Evolutionary conservation across 805 yeast species (phyloP).

Genomic region (Komagataella pseudopastoris): DNA sequence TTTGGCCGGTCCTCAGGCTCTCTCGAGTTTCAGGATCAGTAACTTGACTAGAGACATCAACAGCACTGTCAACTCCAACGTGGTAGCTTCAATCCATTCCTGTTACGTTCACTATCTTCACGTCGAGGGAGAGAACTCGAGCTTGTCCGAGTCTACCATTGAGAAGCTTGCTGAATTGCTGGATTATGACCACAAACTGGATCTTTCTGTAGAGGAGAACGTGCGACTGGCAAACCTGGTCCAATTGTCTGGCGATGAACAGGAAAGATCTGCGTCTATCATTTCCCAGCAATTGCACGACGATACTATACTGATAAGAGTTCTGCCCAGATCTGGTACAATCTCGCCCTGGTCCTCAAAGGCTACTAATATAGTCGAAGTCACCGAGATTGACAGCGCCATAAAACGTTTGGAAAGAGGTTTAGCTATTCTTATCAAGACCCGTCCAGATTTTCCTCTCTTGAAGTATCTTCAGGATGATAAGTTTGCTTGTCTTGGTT

Average conservation of each 20-base stretch:
- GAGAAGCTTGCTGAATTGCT: slow-evolving; percentile 47
- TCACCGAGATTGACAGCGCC: slow-evolving; percentile 64
- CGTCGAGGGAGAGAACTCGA: slow-evolving; percentile 15
- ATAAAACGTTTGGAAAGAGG: slow-evolving; percentile 91
- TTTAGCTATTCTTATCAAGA: slow-evolving; percentile 54
- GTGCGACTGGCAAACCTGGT: slow-evolving; percentile 12
- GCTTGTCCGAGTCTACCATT: slow-evolving; percentile 25
- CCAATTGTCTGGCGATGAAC: slow-evolving; percentile 15
- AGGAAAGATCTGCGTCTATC: slow-evolving; percentile 1
- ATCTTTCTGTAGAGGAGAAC: slow-evolving; percentile 25
- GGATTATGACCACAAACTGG: slow-evolving; percentile 61
- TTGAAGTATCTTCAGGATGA: slow-evolving; percentile 37
- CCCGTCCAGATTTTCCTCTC: slow-evolving; percentile 59
- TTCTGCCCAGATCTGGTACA: slow-evolving; percentile 89
- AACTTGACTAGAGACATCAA: slow-evolving; percentile 62
- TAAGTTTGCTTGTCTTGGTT: slow-evolving; percentile 39
- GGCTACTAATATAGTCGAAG: slow-evolving; percentile 88
- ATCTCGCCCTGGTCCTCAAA: slow-evolving; percentile 99
- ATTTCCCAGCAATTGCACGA: slow-evolving; percentile 15
- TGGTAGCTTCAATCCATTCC: slow-evolving; percentile 58
- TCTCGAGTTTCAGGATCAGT: slow-evolving; percentile 75
- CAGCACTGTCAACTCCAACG: slow-evolving; percentile 50
- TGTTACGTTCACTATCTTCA: slow-evolving; percentile 75
- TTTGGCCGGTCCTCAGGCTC: slow-evolving; percentile 82
- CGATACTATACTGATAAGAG: slow-evolving; percentile 49